Evolutionary conservation across 2,329 filamentous ascomycete genomes (phyloP), one percentile per base, ranked within the genome.

Genomic region (Phialocephala subalpina): DNA sequence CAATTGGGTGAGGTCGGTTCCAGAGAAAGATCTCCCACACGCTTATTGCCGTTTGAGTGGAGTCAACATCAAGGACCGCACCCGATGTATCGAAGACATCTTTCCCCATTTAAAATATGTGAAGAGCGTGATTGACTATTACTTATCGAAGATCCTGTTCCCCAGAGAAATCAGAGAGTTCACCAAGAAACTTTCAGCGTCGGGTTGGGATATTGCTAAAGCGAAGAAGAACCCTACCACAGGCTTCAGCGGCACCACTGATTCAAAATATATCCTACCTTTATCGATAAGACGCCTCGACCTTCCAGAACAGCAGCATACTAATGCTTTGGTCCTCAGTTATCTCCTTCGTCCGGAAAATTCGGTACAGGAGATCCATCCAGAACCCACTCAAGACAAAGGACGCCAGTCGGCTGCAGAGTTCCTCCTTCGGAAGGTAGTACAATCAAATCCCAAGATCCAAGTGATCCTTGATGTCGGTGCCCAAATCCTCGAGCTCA

Each of bases 221-320:
- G 33, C 45, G 53, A 4, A 88, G 83, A 63, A 20, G 0, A 77
- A 86, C 27, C 80, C 83, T 0, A 88, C 83, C 0, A 89, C 87
- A 0, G 91, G 90, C 0, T 93, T 93, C 71, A 91, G 88, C 62
- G 90, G 90, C 0, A 93, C 90, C 0, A 90, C 87, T 29, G 90
- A 92, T 69, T 86, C 84, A 0, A 76, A 81, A 9, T 77, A 82
- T 16, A 72, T 89, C 0, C 78, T 92, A 0, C 90, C 90, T 0
- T 71, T 90, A 86, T 91, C 25, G 76, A 80, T 92, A 0, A 70
- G 78, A 0, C 87, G 91, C 29, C 76, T 84, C 0, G 86, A 92
- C 36, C 78, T 90, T 0, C 72, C 76, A 0, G 76, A 78, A 0
- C 86, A 91, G 42, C 78, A 77, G 1, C 87, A 91, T 60, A 94